Base-by-base conservation (phyloP, 2,329 filamentous ascomycete species). In the Colletotrichum sp. region DNA sequence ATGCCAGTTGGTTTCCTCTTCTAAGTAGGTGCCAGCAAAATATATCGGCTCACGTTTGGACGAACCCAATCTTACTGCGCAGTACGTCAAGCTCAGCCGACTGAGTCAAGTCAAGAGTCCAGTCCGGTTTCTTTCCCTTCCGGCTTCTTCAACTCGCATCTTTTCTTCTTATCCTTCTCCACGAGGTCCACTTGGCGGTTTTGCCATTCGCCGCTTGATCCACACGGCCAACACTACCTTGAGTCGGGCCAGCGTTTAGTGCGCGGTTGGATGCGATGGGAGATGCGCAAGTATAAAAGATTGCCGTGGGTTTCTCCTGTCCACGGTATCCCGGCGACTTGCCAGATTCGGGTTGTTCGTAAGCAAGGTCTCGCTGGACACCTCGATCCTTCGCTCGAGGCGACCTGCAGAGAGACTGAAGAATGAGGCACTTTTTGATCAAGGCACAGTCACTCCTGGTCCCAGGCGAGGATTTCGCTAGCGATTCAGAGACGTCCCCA, bases 171-270 rank as follows among this genome's bases (percentile, higher is more conserved):
- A 16, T 39, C 26, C 26, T 28, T 34, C 69, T 72, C 69, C 64
- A 72, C 57, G 34, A 60, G 55, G 73, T 52, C 73, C 70, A 69
- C 73, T 68, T 75, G 34, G 64, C 32, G 9, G 63, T 43, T 67
- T 68, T 68, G 57, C 36, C 55, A 67, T n/a, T 55, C 69, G 57
- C 63, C 63, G 36, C 32, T 57, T n/a, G 55, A 48, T 63, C 72
- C 72, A 75, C 72, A 64, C 13, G 13, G 39, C 36, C 73, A 64
- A 67, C 24, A 65, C 30, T 13, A 60, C 66, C 52, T 69, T 28
- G 43, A 65, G 61, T 32, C 28, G 26, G 43, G 43, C 63, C 61
- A 67, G 48, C 48, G 59, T 21, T 24, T 43, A 66, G 16, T 21
- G 43, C 52, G 43, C 32, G 18, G 32, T 30, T 61, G n/a, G 52